Conservation (phyloP, 495 filamentous ascomycete genomes). For the Patellaria atrata region DNA sequence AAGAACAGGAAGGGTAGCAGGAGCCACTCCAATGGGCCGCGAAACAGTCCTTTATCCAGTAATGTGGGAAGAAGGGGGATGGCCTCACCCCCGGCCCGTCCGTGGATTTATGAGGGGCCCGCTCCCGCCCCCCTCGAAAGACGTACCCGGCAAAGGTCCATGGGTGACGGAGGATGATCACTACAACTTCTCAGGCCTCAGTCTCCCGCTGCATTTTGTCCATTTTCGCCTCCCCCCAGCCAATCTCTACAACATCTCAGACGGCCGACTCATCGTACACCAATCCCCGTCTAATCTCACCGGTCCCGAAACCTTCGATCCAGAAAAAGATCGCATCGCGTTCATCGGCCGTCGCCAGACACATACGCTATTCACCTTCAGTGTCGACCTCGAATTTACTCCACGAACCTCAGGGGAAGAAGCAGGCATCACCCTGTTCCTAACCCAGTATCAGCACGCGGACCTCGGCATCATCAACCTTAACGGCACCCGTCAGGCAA, state of each 20-base stretch:
- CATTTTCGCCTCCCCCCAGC: constrained; percentile 35
- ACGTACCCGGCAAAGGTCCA: no score
- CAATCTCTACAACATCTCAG: constrained; percentile 31
- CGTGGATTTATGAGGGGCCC: constrained; percentile 30
- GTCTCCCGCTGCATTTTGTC: constrained; percentile 33
- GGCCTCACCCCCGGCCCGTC: constrained; percentile 32
- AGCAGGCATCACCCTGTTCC: constrained; percentile 31
- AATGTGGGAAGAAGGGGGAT: constrained; percentile 33
- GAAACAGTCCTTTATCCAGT: constrained; percentile 43
- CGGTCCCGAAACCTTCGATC: constrained; percentile 11
- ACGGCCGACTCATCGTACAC: constrained; percentile 24
- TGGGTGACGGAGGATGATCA: constrained; percentile 29
- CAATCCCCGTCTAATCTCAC: constrained; percentile 36
- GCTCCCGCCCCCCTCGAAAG: no score
- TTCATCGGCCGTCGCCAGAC: constrained; percentile 36
- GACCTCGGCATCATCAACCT: constrained; percentile 33
- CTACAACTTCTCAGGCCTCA: constrained; percentile 25
- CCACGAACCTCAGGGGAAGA: constrained; percentile 22
- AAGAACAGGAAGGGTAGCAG: constrained; percentile 24
- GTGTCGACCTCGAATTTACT: constrained; percentile 29
- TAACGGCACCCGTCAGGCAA: no score
- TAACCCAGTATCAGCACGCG: constrained; percentile 39
- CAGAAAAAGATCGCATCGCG: constrained; percentile 26
- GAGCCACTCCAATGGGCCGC: constrained; percentile 45
- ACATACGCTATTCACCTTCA: constrained; percentile 36